Conservation (phyloP, 768 basidiomycete genomes). For the Lactarius hatsudake region DNA sequence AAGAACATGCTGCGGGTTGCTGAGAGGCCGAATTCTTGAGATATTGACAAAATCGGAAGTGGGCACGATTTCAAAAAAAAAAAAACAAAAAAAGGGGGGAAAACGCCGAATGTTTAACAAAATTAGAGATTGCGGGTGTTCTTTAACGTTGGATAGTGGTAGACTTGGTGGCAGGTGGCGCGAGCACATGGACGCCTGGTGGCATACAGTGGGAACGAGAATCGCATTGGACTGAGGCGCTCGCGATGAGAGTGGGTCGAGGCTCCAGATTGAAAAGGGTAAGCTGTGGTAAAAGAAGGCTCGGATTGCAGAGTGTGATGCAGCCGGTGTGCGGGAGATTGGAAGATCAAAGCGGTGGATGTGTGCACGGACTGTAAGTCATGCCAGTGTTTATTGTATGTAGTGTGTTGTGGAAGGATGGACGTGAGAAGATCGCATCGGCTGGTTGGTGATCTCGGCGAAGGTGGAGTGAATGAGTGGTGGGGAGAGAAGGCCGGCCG, state of each 20-base stretch:
- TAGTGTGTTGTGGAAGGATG: slow-evolving; percentile 1
- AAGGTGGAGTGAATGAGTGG: slow-evolving; percentile 20
- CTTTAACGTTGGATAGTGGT: slow-evolving; percentile 14
- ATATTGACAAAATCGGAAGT: slow-evolving; percentile 12
- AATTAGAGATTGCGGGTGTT: slow-evolving; percentile 8
- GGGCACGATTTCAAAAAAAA: background rate
- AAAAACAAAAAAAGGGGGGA: background rate
- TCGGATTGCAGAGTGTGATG: slow-evolving; percentile 3
- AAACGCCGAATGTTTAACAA: slow-evolving; percentile 18
- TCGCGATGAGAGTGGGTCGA: background rate
- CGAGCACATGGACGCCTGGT: slow-evolving; percentile 25
- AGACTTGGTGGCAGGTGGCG: slow-evolving; percentile 22
- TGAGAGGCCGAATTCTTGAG: slow-evolving; percentile 3
- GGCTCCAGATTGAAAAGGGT: slow-evolving; percentile 13
- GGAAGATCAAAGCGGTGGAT: slow-evolving; percentile 16
- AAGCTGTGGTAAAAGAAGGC: slow-evolving; percentile 12
- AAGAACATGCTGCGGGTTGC: slow-evolving; percentile 11
- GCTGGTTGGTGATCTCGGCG: slow-evolving; percentile 21
- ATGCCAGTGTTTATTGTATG: background rate
- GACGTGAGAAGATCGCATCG: slow-evolving; percentile 26
- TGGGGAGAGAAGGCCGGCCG: slow-evolving; percentile 13
- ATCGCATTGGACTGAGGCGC: slow-evolving; percentile 18
- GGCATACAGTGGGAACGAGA: slow-evolving; percentile 27
- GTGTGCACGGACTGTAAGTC: slow-evolving; percentile 10
- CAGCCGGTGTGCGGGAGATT: slow-evolving; percentile 21